phyloP scores from a whole-genome alignment of 257 asterid genomes.

The Mentha longifolia region DNA sequence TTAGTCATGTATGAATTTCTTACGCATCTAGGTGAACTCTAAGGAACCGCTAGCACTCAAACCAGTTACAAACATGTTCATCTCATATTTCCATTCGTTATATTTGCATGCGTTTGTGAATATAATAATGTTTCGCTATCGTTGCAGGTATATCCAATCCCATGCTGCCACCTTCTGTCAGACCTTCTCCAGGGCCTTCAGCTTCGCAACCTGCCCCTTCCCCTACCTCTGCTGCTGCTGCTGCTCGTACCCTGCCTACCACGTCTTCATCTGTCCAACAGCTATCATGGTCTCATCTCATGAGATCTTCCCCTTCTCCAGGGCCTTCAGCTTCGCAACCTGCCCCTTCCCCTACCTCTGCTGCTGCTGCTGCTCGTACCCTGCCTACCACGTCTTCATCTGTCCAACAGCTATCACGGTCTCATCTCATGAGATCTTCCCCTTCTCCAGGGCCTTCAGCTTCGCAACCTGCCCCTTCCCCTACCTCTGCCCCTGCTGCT shows the following conservation, averaged over 20 bases:
- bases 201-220: slow-evolving; percentile 32
- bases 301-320: no score
- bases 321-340: slow-evolving; percentile 30
- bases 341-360: not conserved
- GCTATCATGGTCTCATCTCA: no score
- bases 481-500: no score
- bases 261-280: slow-evolving; percentile 1
- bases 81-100: not conserved
- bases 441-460: no score
- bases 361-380: slow-evolving; percentile 1
- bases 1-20: slow-evolving; percentile 15
- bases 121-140: slow-evolving; percentile 1
- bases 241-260: no score
- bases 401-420: no score
- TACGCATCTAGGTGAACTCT: not conserved
- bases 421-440: no score
- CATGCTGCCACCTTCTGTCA: slow-evolving; percentile 40
- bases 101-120: not conserved
- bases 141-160: slow-evolving; percentile 54
- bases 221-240: not conserved
- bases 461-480: no score
- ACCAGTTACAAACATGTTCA: no score
- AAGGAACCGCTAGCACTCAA: not conserved
- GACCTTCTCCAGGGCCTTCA: slow-evolving; percentile 37
- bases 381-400: no score